Base-by-base conservation (phyloP, 371 early-diverging fungal genomes). In the Choanephora cucurbitarum region DNA sequence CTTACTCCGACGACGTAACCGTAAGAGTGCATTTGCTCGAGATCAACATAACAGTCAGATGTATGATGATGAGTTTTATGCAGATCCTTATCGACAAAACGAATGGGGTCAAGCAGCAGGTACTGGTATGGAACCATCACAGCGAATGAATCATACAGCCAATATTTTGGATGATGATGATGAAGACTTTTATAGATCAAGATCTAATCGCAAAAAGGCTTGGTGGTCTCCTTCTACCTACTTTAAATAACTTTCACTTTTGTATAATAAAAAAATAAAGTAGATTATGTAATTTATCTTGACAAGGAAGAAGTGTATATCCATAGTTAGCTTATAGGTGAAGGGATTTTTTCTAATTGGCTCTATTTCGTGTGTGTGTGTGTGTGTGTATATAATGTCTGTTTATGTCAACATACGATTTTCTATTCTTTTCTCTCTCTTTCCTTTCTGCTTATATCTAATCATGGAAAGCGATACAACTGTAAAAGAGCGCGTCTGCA, bases 51-150 rank as follows among this genome's bases (percentile, higher is more conserved):
- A 49, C 11, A 58, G 44, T 37, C 52, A 62, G 49, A 47, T 62
- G 40, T 66, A 58, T 28, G 63, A 62, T 34, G 64, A 67, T 48
- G 67, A 67, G 23, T 67, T 63, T 34, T 67, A 67, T 32, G 56
- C 39, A 15, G 64, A 67, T 44, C 67, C 67, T 3, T 63, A 67
- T 47, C 52, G 56, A 44, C 67, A 62, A 44, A 66, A 58, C 23
- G 57, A 57, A 23, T 61, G 61, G 61, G 40, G 59, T 8, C 52
- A 52, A 21, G 54, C 64, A 6, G 67, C 56, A 1, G 5, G 7
- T 28, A 3, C 28, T 28, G 28, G 28, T 28, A 28, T 28, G 28
- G 64, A 63, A 28, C 55, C 47, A 31, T 42, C 32, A 13, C 55
- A 57, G 21, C 47, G 53, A 17, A 54, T 58, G 43, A 59, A 53